Evolutionary conservation across 768 basidiomycete genomes (phyloP).

Genomic region (Amanita brunnescens): DNA sequence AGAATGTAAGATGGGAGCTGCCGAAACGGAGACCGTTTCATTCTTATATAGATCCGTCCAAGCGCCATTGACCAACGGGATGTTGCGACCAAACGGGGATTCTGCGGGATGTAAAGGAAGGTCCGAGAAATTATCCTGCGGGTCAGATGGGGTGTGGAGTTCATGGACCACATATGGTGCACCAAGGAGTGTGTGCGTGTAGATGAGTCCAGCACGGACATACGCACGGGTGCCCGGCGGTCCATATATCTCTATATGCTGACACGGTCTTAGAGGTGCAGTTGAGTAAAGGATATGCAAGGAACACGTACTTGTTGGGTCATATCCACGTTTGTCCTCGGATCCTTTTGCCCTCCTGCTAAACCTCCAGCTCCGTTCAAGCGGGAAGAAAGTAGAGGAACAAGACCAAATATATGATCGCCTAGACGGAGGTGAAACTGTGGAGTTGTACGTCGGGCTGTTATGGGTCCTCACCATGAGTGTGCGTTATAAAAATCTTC

Average conservation of each 20-base stretch:
- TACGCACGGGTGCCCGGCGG: slow-evolving; percentile 78
- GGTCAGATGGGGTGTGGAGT: slow-evolving; percentile 57
- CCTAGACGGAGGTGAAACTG: slow-evolving; percentile 32
- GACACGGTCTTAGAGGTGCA: background rate
- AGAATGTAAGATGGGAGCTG: slow-evolving; percentile 73
- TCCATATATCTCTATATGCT: slow-evolving; percentile 81
- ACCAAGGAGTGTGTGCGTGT: slow-evolving; percentile 62
- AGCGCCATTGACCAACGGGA: slow-evolving; percentile 44
- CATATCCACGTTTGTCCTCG: slow-evolving; percentile 34
- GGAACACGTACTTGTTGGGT: slow-evolving; percentile 20
- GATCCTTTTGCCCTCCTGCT: slow-evolving; percentile 49
- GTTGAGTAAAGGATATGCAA: background rate
- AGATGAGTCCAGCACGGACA: slow-evolving; percentile 56
- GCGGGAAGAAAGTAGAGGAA: slow-evolving; percentile 58
- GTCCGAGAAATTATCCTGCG: slow-evolving; percentile 35
- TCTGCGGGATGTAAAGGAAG: slow-evolving; percentile 47
- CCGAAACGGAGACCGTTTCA: slow-evolving; percentile 51
- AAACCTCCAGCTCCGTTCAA: slow-evolving; percentile 71
- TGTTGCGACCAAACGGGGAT: slow-evolving; percentile 51
- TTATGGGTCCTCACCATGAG: slow-evolving; percentile 52
- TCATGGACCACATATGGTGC: slow-evolving; percentile 77
- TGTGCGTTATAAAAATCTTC: slow-evolving; percentile 86
- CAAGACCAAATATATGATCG: slow-evolving; percentile 73
- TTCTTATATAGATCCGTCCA: slow-evolving; percentile 64
- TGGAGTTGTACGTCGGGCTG: background rate